Evolutionary conservation across 257 asterid genomes (phyloP).

Genomic region (Salvia splendens): DNA sequence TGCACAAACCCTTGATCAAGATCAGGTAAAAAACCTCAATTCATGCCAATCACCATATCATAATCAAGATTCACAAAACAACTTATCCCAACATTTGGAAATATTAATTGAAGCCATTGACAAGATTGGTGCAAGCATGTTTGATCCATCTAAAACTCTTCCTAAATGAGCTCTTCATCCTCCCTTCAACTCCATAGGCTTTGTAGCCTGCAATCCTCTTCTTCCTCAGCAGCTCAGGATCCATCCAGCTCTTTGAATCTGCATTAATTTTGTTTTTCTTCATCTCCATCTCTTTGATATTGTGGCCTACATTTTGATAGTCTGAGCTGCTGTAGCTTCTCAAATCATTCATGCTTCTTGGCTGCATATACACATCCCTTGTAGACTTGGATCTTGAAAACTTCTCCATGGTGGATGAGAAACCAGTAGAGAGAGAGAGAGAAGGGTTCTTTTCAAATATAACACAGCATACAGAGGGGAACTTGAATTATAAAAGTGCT

Average conservation of each 20-base stretch:
- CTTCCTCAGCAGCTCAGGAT: slow-evolving; percentile 84
- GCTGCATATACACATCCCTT: slow-evolving; percentile 39
- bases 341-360: slow-evolving; percentile 59
- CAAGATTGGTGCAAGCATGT: slow-evolving; percentile 50
- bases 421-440: not conserved
- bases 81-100: not conserved
- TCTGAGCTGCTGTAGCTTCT: slow-evolving; percentile 78
- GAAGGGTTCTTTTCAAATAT: not conserved
- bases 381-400: slow-evolving; percentile 59
- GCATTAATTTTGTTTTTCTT: slow-evolving; percentile 50
- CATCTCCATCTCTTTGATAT: slow-evolving; percentile 42
- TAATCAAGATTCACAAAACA: not conserved
- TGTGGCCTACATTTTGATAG: not conserved
- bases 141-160: slow-evolving; percentile 88
- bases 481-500: too few species aligned
- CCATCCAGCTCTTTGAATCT: slow-evolving; percentile 54
- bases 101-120: slow-evolving; percentile 46
- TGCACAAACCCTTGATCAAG: too few species aligned
- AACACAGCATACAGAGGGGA: not conserved
- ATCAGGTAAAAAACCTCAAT: too few species aligned
- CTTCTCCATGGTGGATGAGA: slow-evolving; percentile 45
- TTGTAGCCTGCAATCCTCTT: slow-evolving; percentile 79
- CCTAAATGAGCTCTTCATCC: slow-evolving; percentile 67
- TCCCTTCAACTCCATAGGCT: slow-evolving; percentile 71
- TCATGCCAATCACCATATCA: too few species aligned